A percentile compares a stretch with the other conserved stretches of the same genome.
phyloP scores from a whole-genome alignment of 306 rosid genomes.

The Glycine soja region DNA sequence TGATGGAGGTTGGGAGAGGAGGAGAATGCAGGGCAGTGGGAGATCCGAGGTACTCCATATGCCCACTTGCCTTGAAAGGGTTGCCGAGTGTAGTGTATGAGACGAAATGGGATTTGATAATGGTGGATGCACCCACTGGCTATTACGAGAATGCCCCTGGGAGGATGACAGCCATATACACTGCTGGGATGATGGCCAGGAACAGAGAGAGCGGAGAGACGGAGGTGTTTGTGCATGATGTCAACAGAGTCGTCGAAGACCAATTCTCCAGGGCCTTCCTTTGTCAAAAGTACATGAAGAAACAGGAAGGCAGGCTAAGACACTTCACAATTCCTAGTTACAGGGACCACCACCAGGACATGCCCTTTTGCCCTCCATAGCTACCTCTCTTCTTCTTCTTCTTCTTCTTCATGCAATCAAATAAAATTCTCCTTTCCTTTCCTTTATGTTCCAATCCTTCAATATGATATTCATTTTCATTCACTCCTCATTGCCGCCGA shows the following conservation, averaged over 20 bases:
- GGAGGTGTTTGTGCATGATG: conserved; percentile 82
- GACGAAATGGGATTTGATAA: conserved; percentile 76
- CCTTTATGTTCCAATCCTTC: too few species aligned
- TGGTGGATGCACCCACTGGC: conserved; percentile 93
- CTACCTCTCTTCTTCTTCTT: too few species aligned
- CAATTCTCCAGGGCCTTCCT: conserved; percentile 69
- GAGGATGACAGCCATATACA: conserved; percentile 81
- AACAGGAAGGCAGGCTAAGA: conserved; percentile 77
- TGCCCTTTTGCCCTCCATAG: conserved; percentile 65
- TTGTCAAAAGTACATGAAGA: conserved; percentile 63
- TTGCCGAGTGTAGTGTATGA: conserved; percentile 63
- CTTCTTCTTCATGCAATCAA: too few species aligned
- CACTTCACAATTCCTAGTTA: conserved; percentile 74
- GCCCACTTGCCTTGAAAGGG: conserved; percentile 71
- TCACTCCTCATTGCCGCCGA: too few species aligned
- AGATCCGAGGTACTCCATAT: conserved; percentile 60
- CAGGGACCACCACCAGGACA: conserved; percentile 39
- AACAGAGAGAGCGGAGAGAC: conserved; percentile 57
- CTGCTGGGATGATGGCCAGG: conserved; percentile 87
- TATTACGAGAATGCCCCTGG: conserved; percentile 76
- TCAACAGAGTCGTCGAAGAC: conserved; percentile 76
- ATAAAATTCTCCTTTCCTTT: too few species aligned
- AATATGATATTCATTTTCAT: too few species aligned
- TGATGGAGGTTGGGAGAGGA: conserved; percentile 67
- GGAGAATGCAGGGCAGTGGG: conserved; percentile 65